phyloP scores from a whole-genome alignment of 176 grass and related monocot species.

The Poa annua region DNA sequence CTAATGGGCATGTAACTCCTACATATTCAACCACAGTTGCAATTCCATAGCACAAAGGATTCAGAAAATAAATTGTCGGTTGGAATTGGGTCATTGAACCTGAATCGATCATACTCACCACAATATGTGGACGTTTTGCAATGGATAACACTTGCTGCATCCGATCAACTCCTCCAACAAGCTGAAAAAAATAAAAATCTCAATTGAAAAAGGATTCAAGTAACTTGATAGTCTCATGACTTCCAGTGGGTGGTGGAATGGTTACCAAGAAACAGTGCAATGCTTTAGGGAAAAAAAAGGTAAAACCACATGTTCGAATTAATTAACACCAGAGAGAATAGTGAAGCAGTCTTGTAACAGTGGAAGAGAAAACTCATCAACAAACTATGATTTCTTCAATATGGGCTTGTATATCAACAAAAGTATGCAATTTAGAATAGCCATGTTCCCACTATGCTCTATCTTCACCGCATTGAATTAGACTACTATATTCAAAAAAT shows the following conservation, averaged over 20 bases:
- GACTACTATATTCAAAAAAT: not conserved
- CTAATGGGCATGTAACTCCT: not conserved
- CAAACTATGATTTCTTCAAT: not conserved
- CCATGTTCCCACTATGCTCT: not conserved
- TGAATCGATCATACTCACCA: constrained; percentile 54
- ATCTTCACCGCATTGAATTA: not conserved
- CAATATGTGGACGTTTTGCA: constrained; percentile 81
- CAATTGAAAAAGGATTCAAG: constrained; percentile 22
- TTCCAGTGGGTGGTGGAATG: not conserved
- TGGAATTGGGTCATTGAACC: not conserved
- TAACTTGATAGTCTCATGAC: not conserved
- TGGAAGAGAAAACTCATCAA: constrained; percentile 1
- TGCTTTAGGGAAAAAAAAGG: not conserved
- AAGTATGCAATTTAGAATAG: not conserved
- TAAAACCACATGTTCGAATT: not conserved
- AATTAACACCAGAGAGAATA: constrained; percentile 2
- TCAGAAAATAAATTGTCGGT: not conserved
- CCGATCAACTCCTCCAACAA: constrained; percentile 91
- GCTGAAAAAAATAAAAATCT: constrained; percentile 45
- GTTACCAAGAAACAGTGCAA: not conserved
- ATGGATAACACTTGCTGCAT: constrained; percentile 79
- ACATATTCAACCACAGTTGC: not conserved
- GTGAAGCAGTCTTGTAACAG: not conserved
- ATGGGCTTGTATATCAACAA: not conserved
- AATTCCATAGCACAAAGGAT: not conserved